A percentile compares a stretch with the other conserved stretches of the same genome.
These are phyloP conservation scores for Keithomyces neogunnii DNA, from an alignment of 2,329 filamentous ascomycete species.

Conservation along the genomic window DNA sequence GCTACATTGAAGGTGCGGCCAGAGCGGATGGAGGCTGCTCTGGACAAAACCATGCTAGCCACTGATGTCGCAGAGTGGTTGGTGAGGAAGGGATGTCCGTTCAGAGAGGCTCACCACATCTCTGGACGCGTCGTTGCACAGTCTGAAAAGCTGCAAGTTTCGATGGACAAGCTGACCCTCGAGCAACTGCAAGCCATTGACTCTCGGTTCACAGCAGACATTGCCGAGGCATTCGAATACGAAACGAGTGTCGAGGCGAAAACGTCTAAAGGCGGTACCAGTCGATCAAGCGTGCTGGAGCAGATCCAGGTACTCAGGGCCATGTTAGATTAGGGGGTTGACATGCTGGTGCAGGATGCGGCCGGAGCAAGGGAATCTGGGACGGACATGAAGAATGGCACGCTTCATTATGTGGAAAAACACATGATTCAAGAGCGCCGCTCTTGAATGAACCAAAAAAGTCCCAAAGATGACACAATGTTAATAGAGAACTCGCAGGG, in stretches of 20 bases:
- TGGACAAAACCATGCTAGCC: conserved; percentile 79
- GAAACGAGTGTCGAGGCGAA: conserved; percentile 75
- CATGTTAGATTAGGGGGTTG: conserved; percentile 19
- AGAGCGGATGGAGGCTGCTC: conserved; percentile 68
- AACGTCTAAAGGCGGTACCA: conserved; percentile 69
- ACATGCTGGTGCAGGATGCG: not conserved
- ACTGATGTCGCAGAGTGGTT: conserved; percentile 59
- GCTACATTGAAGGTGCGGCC: conserved; percentile 62
- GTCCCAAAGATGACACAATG: too few species aligned
- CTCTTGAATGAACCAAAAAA: too few species aligned
- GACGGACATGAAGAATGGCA: not conserved
- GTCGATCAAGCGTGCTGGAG: conserved; percentile 56
- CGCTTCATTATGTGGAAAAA: not conserved
- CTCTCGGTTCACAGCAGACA: conserved; percentile 60
- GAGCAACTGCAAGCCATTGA: conserved; percentile 63
- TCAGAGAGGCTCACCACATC: conserved; percentile 74
- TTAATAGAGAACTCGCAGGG: too few species aligned
- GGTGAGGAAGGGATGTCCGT: conserved; percentile 61
- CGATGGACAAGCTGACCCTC: conserved; percentile 62
- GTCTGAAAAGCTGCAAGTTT: conserved; percentile 35
- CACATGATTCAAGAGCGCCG: too few species aligned
- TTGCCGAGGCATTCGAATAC: conserved; percentile 67
- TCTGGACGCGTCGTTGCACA: conserved; percentile 51
- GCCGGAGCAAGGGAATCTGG: too few species aligned
- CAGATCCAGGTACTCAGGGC: conserved; percentile 47